Conservation (phyloP, 2,329 filamentous ascomycete genomes). For the Sclerotinia subarctica region DNA sequence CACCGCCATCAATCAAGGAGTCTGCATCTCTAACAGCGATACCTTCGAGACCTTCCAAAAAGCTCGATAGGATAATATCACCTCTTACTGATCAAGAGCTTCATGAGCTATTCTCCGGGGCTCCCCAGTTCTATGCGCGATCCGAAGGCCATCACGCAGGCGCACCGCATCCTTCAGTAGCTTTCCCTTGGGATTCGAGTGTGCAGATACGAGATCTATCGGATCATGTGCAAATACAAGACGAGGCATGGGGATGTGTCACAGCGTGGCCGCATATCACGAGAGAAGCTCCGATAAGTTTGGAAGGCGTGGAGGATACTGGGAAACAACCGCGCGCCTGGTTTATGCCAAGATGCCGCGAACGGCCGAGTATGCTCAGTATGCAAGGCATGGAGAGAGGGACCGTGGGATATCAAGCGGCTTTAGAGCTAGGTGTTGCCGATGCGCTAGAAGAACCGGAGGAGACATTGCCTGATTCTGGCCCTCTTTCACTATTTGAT, state of each 20-base stretch:
- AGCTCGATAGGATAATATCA: conserved; percentile 56
- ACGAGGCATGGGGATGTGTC: conserved; percentile 60
- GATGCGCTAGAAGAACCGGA: conserved; percentile 63
- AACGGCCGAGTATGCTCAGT: conserved; percentile 65
- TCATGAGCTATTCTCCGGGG: conserved; percentile 71
- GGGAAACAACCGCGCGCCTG: conserved; percentile 30
- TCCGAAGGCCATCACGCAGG: conserved; percentile 57
- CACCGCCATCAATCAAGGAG: conserved; percentile 43
- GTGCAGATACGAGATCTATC: conserved; percentile 60
- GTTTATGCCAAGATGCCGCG: conserved; percentile 36
- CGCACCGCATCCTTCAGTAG: conserved; percentile 59
- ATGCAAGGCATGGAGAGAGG: conserved; percentile 70
- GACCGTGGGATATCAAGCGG: conserved; percentile 66
- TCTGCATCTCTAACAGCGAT: conserved; percentile 44
- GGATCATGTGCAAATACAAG: conserved; percentile 62
- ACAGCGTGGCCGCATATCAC: conserved; percentile 64
- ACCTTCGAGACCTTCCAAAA: conserved; percentile 23
- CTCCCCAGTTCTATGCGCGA: conserved; percentile 66
- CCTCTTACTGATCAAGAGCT: conserved; percentile 58
- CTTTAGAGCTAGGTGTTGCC: conserved; percentile 61
- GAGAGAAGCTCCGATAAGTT: conserved; percentile 46
- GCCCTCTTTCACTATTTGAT: conserved; percentile 26
- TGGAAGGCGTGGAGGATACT: conserved; percentile 32
- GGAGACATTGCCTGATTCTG: conserved; percentile 36
- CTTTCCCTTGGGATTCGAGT: conserved; percentile 65